Evolutionary conservation across 202 grass and related monocot genomes (phyloP).

Genomic region (Panicum virgatum): DNA sequence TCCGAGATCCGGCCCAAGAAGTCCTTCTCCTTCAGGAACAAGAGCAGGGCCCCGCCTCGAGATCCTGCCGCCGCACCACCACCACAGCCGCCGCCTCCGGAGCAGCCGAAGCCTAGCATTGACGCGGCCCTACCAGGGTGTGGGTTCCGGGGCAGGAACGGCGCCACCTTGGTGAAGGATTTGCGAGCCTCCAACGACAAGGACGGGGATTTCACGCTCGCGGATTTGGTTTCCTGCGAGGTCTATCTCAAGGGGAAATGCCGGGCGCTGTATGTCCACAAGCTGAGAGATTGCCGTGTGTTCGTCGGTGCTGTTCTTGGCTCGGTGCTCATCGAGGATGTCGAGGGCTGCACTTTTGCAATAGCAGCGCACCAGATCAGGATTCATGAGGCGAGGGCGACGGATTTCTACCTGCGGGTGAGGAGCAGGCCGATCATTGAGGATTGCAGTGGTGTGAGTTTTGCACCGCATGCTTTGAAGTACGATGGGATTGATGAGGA

Average conservation of each 20-base stretch:
- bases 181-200: conserved; percentile 53
- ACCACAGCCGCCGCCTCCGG: not conserved
- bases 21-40: conserved; percentile 81
- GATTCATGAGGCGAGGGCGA: conserved; percentile 54
- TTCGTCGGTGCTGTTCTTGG: conserved; percentile 64
- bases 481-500: conserved; percentile 69
- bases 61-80: not conserved
- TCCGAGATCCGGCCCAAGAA: conserved; percentile 58
- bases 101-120: conserved; percentile 11
- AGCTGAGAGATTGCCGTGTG: conserved; percentile 56
- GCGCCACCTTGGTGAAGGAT: conserved; percentile 57
- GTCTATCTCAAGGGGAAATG: conserved; percentile 64
- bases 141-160: conserved; percentile 52
- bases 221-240: conserved; percentile 57
- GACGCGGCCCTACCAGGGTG: conserved; percentile 14
- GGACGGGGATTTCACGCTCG: conserved; percentile 67
- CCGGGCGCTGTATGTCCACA: conserved; percentile 54
- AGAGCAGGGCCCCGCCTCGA: conserved; percentile 47
- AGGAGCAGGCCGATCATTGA: conserved; percentile 79
- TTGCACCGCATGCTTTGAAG: conserved; percentile 60
- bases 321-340: conserved; percentile 75
- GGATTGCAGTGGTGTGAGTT: conserved; percentile 62
- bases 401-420: conserved; percentile 76
- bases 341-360: conserved; percentile 52
- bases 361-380: conserved; percentile 79